A percentile compares a stretch with the other conserved stretches of the same genome.
Evolutionary conservation across 371 early-diverging fungal genomes (phyloP).

Genomic region (Actinomucor elegans): DNA sequence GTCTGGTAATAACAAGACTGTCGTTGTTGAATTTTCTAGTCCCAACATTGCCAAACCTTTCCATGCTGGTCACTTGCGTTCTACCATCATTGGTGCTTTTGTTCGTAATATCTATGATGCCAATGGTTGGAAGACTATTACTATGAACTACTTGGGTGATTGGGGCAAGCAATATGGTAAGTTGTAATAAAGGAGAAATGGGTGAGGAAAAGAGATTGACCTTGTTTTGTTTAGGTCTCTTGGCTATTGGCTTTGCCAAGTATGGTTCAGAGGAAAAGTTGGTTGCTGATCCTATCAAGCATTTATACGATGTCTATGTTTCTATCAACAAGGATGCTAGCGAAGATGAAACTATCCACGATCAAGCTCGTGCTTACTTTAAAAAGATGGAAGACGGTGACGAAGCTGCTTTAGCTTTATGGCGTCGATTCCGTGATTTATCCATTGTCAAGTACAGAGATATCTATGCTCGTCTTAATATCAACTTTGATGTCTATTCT

Average conservation of each 20-base stretch:
- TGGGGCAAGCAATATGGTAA: slow-evolving; percentile 99
- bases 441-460: slow-evolving; percentile 95
- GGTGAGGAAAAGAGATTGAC: not conserved
- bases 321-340: slow-evolving; percentile 81
- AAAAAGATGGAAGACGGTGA: slow-evolving; percentile 98
- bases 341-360: slow-evolving; percentile 74
- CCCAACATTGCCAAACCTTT: slow-evolving; percentile 99
- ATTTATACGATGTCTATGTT: slow-evolving; percentile 97
- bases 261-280: slow-evolving; percentile 84
- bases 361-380: slow-evolving; percentile 95
- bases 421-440: slow-evolving; percentile 93
- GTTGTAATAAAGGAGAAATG: slow-evolving; percentile 1
- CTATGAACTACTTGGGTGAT: slow-evolving; percentile 99
- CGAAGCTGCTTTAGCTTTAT: slow-evolving; percentile 79
- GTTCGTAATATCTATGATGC: slow-evolving; percentile 79
- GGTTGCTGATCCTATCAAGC: slow-evolving; percentile 84
- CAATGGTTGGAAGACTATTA: slow-evolving; percentile 83
- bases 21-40: slow-evolving; percentile 93
- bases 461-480: slow-evolving; percentile 92
- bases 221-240: slow-evolving; percentile 59
- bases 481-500: slow-evolving; percentile 96
- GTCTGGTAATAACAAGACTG: slow-evolving; percentile 66
- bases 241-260: slow-evolving; percentile 90
- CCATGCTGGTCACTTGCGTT: slow-evolving; percentile 98
- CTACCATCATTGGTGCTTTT: slow-evolving; percentile 97